phyloP scores from a whole-genome alignment of 2,329 filamentous ascomycete species.

The Cladophialophora bantiana region DNA sequence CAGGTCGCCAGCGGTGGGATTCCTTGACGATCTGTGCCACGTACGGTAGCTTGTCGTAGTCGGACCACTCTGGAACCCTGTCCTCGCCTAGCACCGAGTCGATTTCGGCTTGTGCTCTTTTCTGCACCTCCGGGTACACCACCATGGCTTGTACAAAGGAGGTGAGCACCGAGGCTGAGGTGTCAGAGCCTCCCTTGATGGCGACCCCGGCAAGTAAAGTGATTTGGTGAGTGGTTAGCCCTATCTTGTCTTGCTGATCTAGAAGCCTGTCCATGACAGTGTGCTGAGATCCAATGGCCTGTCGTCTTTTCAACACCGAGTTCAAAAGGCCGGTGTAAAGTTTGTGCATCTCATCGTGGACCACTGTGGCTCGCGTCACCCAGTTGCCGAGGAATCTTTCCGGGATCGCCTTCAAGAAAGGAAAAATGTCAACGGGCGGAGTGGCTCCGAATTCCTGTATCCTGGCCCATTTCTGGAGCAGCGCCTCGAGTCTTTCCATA shows the following conservation, averaged over 20 bases:
- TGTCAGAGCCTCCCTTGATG: conserved; percentile 50
- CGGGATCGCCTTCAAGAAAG: conserved; percentile 54
- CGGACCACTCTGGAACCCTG: conserved; percentile 44
- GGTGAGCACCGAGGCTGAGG: conserved; percentile 49
- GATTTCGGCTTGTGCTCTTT: conserved; percentile 54
- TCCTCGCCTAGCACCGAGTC: conserved; percentile 48
- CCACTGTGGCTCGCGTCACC: conserved; percentile 46
- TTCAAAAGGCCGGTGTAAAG: conserved; percentile 50
- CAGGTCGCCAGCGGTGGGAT: conserved; percentile 50
- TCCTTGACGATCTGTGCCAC: conserved; percentile 45
- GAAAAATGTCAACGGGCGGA: conserved; percentile 58
- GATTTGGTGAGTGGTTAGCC: conserved; percentile 50
- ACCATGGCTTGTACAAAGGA: conserved; percentile 59
- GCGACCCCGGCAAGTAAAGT: conserved; percentile 44
- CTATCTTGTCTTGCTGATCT: conserved; percentile 44
- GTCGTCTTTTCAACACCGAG: conserved; percentile 46
- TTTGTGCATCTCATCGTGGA: conserved; percentile 51
- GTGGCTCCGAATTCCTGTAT: conserved; percentile 49
- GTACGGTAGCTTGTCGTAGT: conserved; percentile 45
- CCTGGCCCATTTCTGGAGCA: conserved; percentile 30
- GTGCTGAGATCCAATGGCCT: conserved; percentile 37
- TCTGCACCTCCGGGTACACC: conserved; percentile 54
- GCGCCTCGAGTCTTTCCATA: conserved; percentile 27
- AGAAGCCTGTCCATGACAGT: conserved; percentile 53
- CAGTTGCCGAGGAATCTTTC: conserved; percentile 52